Conservation (phyloP, 2,329 filamentous ascomycete genomes). For the Raffaelea deltoideospora region DNA sequence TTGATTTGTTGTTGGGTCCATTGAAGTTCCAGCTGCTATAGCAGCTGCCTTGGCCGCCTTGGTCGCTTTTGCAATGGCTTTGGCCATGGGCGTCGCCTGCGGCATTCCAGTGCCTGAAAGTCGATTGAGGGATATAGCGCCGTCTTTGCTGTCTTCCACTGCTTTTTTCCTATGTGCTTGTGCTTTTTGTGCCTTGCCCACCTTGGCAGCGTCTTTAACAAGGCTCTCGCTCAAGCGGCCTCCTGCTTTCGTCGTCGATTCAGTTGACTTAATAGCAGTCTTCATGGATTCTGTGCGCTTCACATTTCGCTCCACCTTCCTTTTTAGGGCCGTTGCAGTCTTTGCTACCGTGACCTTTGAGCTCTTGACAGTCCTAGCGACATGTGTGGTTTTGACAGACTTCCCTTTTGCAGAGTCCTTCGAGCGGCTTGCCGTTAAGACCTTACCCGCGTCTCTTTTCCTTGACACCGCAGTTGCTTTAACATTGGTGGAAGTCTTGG, state of each 20-base stretch:
- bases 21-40: too few species aligned
- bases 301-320: too few species aligned
- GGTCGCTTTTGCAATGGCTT: not conserved
- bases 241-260: not conserved
- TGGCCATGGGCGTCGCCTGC: too few species aligned
- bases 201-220: too few species aligned
- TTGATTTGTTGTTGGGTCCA: too few species aligned
- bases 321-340: too few species aligned
- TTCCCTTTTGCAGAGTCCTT: not conserved
- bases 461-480: constrained; percentile 2
- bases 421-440: too few species aligned
- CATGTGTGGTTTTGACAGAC: not conserved
- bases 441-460: not conserved
- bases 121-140: too few species aligned
- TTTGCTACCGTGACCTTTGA: not conserved
- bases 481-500: constrained; percentile 13
- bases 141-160: too few species aligned
- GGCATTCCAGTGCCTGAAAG: too few species aligned
- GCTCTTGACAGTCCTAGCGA: not conserved
- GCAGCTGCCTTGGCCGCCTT: not conserved
- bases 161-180: not conserved
- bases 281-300: too few species aligned
- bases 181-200: not conserved
- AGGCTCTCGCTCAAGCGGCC: too few species aligned
- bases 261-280: not conserved